Evolutionary conservation across 176 grass and related monocot species (phyloP), one percentile per base, ranked within the genome.

Genomic region (Carex parvula): DNA sequence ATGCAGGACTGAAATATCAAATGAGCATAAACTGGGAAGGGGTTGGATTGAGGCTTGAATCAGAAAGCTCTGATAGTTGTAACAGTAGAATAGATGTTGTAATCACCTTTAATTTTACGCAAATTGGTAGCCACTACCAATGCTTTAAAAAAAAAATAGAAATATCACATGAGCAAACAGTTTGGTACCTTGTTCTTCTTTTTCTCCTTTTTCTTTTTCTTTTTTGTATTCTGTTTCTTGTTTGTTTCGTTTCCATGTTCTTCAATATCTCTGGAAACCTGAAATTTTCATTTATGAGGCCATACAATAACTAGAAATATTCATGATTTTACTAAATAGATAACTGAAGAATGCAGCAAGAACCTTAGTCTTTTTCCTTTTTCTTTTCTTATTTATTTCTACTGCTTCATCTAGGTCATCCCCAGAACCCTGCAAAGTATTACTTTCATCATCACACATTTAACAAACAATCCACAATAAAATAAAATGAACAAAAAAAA

Each of bases 121-220:
- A 35, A 35, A 35, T 35, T 35, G 33, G 33, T 35, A 35, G 33
- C 33, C 33, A 35, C 33, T 35, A 35, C 33, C 33, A 35, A 35
- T 35, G 33, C 33, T 35, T 35, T 35, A 0, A 3, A 35, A 35
- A 3, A 35, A 4, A 35, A 0, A 35, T 0, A 35, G 0, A 35
- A 0, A 55, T 15, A 54, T 55, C 72, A 76, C 55, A 77, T 52
- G 48, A 17, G 52, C 6, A 73, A 32, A 50, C n/a, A 76, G 20
- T n/a, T 39, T 30, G 72, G 14, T 87, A 91, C 90, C 87, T 92
- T 90, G 39, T 79, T 57, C 21, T 86, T 88, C 69, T 87, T 92
- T 24, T 88, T 89, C 73, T 86, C 83, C 42, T 86, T 91, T 88
- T 93, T 93, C 71, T 87, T 92, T 65, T 81, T 74, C 52, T 82